Conservation (phyloP, 768 basidiomycete genomes). For the Mycena olivaceomarginata region DNA sequence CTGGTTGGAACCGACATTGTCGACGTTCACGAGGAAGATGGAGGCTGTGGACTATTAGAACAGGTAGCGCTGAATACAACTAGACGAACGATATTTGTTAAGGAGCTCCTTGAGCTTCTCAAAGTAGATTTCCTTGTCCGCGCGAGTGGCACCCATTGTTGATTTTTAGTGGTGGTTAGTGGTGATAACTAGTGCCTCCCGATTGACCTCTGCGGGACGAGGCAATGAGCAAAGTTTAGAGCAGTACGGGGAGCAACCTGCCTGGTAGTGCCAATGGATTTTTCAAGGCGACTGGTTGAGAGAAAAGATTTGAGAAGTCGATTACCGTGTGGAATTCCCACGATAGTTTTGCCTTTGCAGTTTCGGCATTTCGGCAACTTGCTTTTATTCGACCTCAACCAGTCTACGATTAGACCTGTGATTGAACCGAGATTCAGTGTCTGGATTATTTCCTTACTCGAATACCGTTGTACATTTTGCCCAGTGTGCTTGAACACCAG, state of each 20-base stretch:
- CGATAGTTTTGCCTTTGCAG: conserved; percentile 3
- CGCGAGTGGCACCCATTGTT: conserved; percentile 94
- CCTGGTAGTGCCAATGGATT: conserved; percentile 93
- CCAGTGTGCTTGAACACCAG: too few species aligned
- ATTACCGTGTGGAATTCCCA: conserved; percentile 16
- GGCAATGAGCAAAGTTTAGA: conserved; percentile 10
- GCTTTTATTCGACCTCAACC: too few species aligned
- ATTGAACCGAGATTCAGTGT: too few species aligned
- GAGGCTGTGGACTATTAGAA: conserved; percentile 76
- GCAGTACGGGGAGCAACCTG: conserved; percentile 53
- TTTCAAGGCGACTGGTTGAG: conserved; percentile 87
- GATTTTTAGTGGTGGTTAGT: conserved; percentile 53
- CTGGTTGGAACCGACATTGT: conserved; percentile 99
- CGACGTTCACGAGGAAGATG: conserved; percentile 99
- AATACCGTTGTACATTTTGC: too few species aligned
- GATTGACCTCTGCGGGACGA: conserved; percentile 85
- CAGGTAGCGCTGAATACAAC: not conserved
- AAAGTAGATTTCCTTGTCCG: conserved; percentile 95
- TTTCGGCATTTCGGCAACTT: conserved; percentile 13
- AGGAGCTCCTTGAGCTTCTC: conserved; percentile 95
- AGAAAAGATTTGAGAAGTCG: conserved; percentile 42
- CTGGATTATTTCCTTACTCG: too few species aligned
- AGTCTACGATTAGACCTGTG: too few species aligned
- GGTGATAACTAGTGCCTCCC: conserved; percentile 85
- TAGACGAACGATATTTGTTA: conserved; percentile 86